These are phyloP conservation scores for Penicillium macrosclerotiorum DNA, from an alignment of 495 filamentous ascomycete species.

Conservation along the genomic window DNA sequence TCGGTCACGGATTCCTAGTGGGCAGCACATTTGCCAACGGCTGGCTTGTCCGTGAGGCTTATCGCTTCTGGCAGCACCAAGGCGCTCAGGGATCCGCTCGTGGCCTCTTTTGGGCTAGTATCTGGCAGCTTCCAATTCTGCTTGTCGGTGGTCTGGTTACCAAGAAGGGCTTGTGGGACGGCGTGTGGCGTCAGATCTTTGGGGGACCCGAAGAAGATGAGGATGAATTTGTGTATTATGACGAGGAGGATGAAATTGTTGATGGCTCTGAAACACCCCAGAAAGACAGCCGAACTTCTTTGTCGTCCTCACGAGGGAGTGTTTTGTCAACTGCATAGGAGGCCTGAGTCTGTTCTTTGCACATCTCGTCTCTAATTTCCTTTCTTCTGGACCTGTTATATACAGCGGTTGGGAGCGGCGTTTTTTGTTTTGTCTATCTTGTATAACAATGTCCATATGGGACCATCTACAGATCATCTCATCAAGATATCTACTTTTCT, in stretches of 20 bases:
- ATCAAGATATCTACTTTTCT: not conserved
- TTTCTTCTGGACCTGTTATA: conserved; percentile 10
- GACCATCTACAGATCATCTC: conserved; percentile 7
- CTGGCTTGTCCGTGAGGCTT: conserved; percentile 82
- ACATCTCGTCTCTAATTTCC: conserved; percentile 1
- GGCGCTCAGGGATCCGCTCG: conserved; percentile 80
- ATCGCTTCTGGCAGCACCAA: conserved; percentile 74
- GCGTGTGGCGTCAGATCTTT: conserved; percentile 68
- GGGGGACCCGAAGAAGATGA: conserved; percentile 51
- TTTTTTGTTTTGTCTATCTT: conserved; percentile 17
- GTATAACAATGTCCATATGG: conserved; percentile 26
- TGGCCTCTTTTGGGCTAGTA: conserved; percentile 92
- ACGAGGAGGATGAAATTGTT: conserved; percentile 31
- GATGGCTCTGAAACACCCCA: not conserved
- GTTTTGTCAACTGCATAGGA: conserved; percentile 13
- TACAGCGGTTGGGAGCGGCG: conserved; percentile 27
- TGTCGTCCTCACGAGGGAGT: conserved; percentile 12
- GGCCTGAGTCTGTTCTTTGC: not conserved
- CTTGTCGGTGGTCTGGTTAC: conserved; percentile 88
- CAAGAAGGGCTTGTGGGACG: conserved; percentile 92
- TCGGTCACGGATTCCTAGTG: conserved; percentile 82
- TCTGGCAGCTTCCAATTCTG: conserved; percentile 92
- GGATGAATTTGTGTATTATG: conserved; percentile 40
- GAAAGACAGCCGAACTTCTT: not conserved
- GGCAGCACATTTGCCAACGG: conserved; percentile 79